Base-by-base conservation (phyloP, 176 grass and related monocot genomes). In the Rhynchospora breviuscula region DNA sequence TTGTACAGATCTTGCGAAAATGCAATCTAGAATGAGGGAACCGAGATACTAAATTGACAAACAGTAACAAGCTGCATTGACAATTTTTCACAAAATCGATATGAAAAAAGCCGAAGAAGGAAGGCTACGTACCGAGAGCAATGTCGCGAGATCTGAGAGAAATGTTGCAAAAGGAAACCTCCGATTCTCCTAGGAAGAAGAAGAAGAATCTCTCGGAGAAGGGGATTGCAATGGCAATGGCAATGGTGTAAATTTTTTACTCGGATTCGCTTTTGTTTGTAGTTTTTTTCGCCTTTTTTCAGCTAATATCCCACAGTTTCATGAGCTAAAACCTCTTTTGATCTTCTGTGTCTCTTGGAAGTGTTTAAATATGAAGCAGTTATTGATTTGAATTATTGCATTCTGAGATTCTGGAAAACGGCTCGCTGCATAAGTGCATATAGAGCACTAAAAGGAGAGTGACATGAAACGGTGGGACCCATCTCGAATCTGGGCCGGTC, bases 131-230 rank as follows among this genome's bases (percentile, higher is more conserved):
- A 80, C 78, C 17, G 8, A 9, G 14, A 80, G 35, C 78, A 80
- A 80, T 80, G 33, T 11, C 21, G 43, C 78, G 29, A 80, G 78
- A 80, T 80, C 78, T 80, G 78, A 80, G 53, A 60, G 35, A 59
- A 33, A 60, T 18, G 15, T 77, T 44, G 4, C 51, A 5, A 56
- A 29, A 17, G 7, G 9, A 58, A 79, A 35, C 54, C 51, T 80
- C 77, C 60, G 54, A 80, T 61, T 59, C 77, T 80, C 74, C 47
- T 56, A 80, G 78, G 58, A 58, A 45, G 13, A 43, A 80, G n/a
- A 43, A 80, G n/a, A 62, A 35, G 57, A 62, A 62, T 17, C 78
- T 13, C 35, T 59, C 26, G 8, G 56, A 57, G 35, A 45, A 58
- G 47, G 33, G 14, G 8, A 21, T 29, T 10, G 35, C 17, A 61